Percentiles rank a stretch among this genome's conserved stretches.
Conservation (phyloP, 176 grass and related monocot genomes). For the Echinochloa phyllopogon region DNA sequence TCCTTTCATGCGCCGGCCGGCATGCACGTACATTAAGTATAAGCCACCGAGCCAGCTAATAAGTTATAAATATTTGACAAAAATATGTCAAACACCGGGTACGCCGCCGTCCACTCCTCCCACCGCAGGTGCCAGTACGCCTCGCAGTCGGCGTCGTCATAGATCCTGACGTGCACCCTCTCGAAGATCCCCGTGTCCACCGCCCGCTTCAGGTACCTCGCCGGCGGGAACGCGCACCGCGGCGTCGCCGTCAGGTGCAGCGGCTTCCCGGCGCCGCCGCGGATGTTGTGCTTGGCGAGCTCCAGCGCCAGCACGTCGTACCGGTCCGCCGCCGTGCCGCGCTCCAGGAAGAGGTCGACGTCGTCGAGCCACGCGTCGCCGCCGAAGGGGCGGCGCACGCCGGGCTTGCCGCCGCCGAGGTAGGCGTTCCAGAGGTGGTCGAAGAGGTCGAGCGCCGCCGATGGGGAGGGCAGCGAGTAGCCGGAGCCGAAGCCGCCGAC, state of each 20-base stretch:
- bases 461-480: not conserved
- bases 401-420: not conserved
- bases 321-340: not conserved
- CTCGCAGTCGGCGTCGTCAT: conserved; percentile 12
- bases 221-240: conserved; percentile 30
- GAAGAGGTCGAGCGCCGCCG: conserved; percentile 10
- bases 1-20: too few relatives aligned
- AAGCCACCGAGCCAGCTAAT: too few relatives aligned
- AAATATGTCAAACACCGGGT: not conserved
- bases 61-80: too few relatives aligned
- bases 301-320: conserved; percentile 39
- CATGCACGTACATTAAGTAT: too few relatives aligned
- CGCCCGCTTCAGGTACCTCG: not conserved
- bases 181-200: conserved; percentile 39
- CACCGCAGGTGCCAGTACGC: conserved; percentile 15
- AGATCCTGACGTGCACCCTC: conserved; percentile 42
- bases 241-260: conserved; percentile 46
- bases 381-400: conserved; percentile 11
- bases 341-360: conserved; percentile 34
- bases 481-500: conserved; percentile 27
- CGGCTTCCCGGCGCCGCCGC: conserved; percentile 29
- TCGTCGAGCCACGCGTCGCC: conserved; percentile 32
- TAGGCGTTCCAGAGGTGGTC: conserved; percentile 31
- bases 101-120: conserved; percentile 39
- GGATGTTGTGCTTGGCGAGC: conserved; percentile 39